Evolutionary conservation across 1,284 basidiomycete genomes (phyloP), one percentile per base, ranked within the genome.

Genomic region (Austropuccinia psidii): DNA sequence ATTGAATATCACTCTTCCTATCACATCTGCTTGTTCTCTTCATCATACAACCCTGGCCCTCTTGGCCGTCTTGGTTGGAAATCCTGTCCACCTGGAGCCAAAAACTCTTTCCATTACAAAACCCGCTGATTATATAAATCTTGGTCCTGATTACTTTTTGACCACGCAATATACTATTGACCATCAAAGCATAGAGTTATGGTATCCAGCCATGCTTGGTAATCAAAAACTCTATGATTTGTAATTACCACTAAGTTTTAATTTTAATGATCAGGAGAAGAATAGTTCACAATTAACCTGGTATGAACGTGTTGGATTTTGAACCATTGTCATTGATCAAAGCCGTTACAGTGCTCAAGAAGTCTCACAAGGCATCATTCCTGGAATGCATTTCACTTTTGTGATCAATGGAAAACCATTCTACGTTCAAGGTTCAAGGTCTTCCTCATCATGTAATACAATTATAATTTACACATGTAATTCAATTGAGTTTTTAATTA

Each of bases 131-230:
- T 73, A 78, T 77, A 6, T 15, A 76, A 61, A 77, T 76, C 43
- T 15, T 21, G 33, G 74, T 27, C 15, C 47, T 77, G 7, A 66
- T 70, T 43, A 76, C 66, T 13, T 43, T 33, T 13, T 78, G 76
- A 54, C 76, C 75, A 75, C 41, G 75, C 13, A 76, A 67, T 45
- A 65, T 61, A 41, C n/a, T 41, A 9, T 77, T 75, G 35, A 58
- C n/a, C 33, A 60, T 17, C 52, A 75, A 19, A 72, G 54, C 4
- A 76, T 78, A 8, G 57, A 72, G 50, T 76, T 78, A 1, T 79
- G 78, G 78, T 79, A 76, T 76, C 78, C 78, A 13, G 49, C 58
- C 0, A 76, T 75, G 0, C 70, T 75, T 15, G 78, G 78, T 41
- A 55, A 75, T 1, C 76, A 75, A 9, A 75, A 27, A 19, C 65